phyloP scores from a whole-genome alignment of 257 asterid genomes.

The Ilex asprella region DNA sequence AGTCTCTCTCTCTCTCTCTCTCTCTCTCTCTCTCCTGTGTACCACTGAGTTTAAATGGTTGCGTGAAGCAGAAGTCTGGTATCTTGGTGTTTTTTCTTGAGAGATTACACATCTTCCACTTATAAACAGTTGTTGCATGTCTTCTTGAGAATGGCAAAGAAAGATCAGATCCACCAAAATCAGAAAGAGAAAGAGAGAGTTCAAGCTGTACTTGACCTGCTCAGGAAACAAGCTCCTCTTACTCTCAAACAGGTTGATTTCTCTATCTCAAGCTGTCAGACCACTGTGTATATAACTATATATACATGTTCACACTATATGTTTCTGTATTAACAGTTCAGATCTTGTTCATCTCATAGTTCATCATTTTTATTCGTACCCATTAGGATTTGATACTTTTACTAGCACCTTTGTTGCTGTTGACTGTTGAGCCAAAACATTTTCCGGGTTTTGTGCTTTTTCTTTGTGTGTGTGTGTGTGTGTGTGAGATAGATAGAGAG shows the following conservation, averaged over 20 bases:
- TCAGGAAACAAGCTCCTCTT: slow-evolving; percentile 75
- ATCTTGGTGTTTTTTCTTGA: slow-evolving; percentile 41
- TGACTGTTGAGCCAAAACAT: neutral
- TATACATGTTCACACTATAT: neutral
- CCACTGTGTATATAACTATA: neutral
- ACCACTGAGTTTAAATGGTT: slow-evolving; percentile 38
- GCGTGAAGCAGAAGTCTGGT: slow-evolving; percentile 64
- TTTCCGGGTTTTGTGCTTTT: neutral
- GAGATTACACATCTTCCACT: slow-evolving; percentile 1
- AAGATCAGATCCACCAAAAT: slow-evolving; percentile 32
- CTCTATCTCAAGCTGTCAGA: neutral
- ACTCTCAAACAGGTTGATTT: slow-evolving; percentile 68
- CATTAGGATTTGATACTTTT: neutral
- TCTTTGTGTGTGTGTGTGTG: neutral
- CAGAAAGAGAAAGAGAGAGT: slow-evolving; percentile 52
- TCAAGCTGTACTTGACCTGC: slow-evolving; percentile 58
- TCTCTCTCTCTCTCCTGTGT: neutral
- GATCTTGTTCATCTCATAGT: neutral
- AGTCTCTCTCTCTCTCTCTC: slow-evolving; percentile 22
- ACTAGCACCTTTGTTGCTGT: no score
- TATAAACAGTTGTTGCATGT: slow-evolving; percentile 1
- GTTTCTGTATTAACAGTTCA: neutral
- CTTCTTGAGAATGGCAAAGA: slow-evolving; percentile 53
- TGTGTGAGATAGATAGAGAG: no score
- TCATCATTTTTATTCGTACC: neutral